A percentile compares a stretch with the other conserved stretches of the same genome.
Evolutionary conservation across 805 yeast genomes (phyloP).

Genomic region (Yueomyces sinensis): DNA sequence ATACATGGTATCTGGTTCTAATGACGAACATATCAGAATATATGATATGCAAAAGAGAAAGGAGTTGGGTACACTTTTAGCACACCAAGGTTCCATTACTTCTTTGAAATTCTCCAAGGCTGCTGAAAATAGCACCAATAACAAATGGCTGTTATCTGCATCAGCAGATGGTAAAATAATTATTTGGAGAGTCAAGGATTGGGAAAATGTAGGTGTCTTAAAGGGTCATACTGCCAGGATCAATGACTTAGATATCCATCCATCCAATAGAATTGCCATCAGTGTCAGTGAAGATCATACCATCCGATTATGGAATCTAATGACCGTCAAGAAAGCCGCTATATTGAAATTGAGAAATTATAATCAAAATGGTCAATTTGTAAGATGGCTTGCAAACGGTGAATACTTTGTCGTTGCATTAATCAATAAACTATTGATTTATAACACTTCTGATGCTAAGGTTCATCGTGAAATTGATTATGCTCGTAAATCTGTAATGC

Average conservation of each 20-base stretch:
- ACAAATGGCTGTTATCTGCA: conserved; percentile 80
- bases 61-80: conserved; percentile 80
- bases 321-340: conserved; percentile 94
- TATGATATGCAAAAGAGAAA: conserved; percentile 89
- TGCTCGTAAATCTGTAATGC: conserved; percentile 46
- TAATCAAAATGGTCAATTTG: conserved; percentile 52
- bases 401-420: conserved; percentile 65
- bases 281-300: conserved; percentile 80
- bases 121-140: conserved; percentile 24
- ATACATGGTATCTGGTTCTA: conserved; percentile 84
- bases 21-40: conserved; percentile 89
- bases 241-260: conserved; percentile 80
- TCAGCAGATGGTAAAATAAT: conserved; percentile 83
- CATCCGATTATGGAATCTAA: conserved; percentile 83
- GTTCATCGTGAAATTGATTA: conserved; percentile 40
- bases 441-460: conserved; percentile 48
- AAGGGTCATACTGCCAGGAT: conserved; percentile 83
- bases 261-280: conserved; percentile 78
- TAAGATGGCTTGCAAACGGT: conserved; percentile 60
- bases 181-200: conserved; percentile 91
- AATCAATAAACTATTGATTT: conserved; percentile 49
- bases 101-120: conserved; percentile 57
- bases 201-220: conserved; percentile 83
- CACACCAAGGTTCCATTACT: conserved; percentile 83
- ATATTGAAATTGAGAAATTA: conserved; percentile 57